These are phyloP conservation scores for Cetradonia linearis DNA, from an alignment of 495 filamentous ascomycete species.

Conservation along the genomic window DNA sequence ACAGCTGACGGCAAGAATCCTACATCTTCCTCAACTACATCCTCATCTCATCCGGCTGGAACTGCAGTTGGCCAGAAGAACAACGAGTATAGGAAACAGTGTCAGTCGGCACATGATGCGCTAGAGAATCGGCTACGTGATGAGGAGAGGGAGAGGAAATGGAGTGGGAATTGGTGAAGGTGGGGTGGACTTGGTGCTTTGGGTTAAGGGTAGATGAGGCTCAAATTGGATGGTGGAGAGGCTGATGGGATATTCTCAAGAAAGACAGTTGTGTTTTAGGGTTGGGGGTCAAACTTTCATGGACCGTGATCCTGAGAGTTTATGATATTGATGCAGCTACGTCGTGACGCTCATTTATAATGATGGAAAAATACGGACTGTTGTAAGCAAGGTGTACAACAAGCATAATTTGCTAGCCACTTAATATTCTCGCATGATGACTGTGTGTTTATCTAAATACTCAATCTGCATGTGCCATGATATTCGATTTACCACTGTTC, in stretches of 20 bases:
- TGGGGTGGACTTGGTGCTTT: not conserved
- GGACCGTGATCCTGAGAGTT: not conserved
- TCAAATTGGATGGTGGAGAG: too few relatives aligned
- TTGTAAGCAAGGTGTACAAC: not conserved
- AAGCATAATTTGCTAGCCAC: not conserved
- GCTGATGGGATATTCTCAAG: too few relatives aligned
- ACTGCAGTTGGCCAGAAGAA: conserved; percentile 13
- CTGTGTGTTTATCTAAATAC: not conserved
- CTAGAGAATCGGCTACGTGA: conserved; percentile 19
- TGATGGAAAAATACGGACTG: not conserved
- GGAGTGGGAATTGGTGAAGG: conserved; percentile 12
- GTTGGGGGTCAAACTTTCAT: not conserved
- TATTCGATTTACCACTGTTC: not conserved
- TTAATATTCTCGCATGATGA: not conserved
- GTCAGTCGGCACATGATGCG: conserved; percentile 18
- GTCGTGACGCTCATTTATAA: not conserved
- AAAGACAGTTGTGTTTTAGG: too few relatives aligned
- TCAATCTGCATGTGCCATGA: not conserved
- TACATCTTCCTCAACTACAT: conserved; percentile 5
- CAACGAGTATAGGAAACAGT: conserved; percentile 18
- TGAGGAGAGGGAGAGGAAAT: conserved; percentile 20
- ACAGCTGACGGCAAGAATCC: conserved; percentile 25
- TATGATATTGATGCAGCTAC: not conserved
- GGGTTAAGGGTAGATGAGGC: too few relatives aligned
- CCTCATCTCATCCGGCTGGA: conserved; percentile 6